phyloP scores from a whole-genome alignment of 202 grass and related monocot species.

The Miscanthus sacchariflorus region DNA sequence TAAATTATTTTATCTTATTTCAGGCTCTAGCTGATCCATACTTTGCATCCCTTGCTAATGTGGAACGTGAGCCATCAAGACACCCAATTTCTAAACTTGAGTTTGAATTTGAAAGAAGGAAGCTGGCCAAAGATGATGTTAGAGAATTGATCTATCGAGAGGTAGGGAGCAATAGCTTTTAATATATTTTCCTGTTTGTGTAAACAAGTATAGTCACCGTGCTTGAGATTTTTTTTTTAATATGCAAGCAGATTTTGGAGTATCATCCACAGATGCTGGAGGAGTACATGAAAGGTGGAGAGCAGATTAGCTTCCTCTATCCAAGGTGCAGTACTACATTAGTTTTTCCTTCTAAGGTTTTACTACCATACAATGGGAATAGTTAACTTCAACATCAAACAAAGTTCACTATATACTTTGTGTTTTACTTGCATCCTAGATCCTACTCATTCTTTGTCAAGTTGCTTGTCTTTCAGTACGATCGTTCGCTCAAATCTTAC shows the following conservation, averaged over 20 bases:
- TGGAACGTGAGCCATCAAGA: conserved; percentile 85
- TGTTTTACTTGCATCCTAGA: neutral
- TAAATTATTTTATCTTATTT: conserved; percentile 31
- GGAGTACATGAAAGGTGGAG: conserved; percentile 91
- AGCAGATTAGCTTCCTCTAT: conserved; percentile 97
- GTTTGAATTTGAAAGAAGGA: conserved; percentile 97
- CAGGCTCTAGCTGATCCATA: conserved; percentile 97
- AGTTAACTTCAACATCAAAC: conserved; percentile 9
- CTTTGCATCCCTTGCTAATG: conserved; percentile 75
- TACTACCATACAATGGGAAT: neutral
- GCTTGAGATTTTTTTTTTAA: conserved; percentile 36
- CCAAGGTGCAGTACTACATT: conserved; percentile 72
- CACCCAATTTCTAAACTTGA: conserved; percentile 95
- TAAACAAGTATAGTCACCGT: conserved; percentile 38
- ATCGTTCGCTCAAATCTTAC: conserved; percentile 14
- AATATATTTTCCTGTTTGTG: conserved; percentile 47
- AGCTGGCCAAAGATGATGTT: conserved; percentile 95
- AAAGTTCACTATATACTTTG: conserved; percentile 6
- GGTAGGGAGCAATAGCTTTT: conserved; percentile 55
- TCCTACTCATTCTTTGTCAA: neutral
- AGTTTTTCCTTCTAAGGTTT: conserved; percentile 11
- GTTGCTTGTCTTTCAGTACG: neutral
- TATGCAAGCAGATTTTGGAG: conserved; percentile 94
- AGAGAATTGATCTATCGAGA: conserved; percentile 96
- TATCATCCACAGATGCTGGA: conserved; percentile 98